Base-by-base conservation (phyloP, 768 basidiomycete species). In the Boletellus sp. region DNA sequence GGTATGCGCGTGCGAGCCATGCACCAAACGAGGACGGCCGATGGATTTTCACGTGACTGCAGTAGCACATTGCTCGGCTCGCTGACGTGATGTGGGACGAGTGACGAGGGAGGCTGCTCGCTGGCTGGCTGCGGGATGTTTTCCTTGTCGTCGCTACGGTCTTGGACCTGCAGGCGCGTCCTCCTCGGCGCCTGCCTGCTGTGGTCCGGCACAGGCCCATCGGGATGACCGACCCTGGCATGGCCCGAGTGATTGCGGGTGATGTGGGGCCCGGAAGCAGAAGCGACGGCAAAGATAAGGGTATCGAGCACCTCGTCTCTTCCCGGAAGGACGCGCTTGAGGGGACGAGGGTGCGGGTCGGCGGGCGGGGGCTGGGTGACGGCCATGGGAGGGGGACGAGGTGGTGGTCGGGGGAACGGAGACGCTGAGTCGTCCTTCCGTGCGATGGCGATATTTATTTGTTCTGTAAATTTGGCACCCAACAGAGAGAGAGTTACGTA, bases 1-100 rank as follows among this genome's bases (percentile, higher is more conserved):
- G 96, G 96, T 66, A 98, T 90, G 49, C 96, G 87, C 4, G 96
- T 97, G 49, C 96, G 88, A 12, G 93, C 96, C 84, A 95, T 91
- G 68, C 96, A 99, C 66, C 83, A 85, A 24, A 97, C 89, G 48
- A 83, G 74, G n/a, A 90, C 48, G 4, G 40, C 34, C 0, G 62
- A 46, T 2, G 13, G 9, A 13, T 36, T 10, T 48, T 50, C 51
- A 34, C 24, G 48, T 34, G 51, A 41, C 22, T 44, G n/a, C 8
- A 23, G 12, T n/a, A n/a, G n/a, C n/a, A 33, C 5, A 9, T 22
- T 66, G 26, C 50, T 40, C 35, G 61, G 70, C 47, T 55, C 47
- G 28, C 62, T 43, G 62, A 50, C 51, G 56, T 73, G n/a, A n/a
- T n/a, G 77, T 43, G 69, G 52, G 35, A 52, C 24, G 42, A 22